phyloP scores from a whole-genome alignment of 768 basidiomycete genomes.

The Suillus cothurnatus region DNA sequence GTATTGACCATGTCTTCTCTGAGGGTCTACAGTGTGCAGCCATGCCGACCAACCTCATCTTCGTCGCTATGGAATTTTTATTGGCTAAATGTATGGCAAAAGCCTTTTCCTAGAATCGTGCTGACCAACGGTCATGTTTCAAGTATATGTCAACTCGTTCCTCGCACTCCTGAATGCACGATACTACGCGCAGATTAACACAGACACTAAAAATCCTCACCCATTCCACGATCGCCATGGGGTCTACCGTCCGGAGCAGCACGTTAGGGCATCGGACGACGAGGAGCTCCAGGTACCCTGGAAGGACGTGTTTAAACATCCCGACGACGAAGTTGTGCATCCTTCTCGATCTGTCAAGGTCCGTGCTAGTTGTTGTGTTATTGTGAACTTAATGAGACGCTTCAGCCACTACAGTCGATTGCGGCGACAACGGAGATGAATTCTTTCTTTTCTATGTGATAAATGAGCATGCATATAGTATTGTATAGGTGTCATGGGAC shows the following conservation, averaged over 20 bases:
- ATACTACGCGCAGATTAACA: background rate
- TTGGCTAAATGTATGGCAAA: background rate
- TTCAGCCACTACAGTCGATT: background rate
- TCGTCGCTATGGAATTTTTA: background rate
- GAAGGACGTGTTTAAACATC: background rate
- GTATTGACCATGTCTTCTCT: background rate
- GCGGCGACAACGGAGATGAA: background rate
- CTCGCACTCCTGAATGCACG: slow-evolving; percentile 2
- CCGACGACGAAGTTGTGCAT: background rate
- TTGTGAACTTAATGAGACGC: background rate
- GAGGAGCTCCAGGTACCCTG: background rate
- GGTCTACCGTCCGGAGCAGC: background rate
- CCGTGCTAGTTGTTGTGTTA: background rate
- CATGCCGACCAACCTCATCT: slow-evolving; percentile 5
- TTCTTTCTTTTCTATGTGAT: background rate
- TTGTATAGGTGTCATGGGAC: background rate
- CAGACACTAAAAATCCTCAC: background rate
- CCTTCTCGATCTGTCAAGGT: background rate
- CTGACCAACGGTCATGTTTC: background rate
- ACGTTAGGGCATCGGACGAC: background rate
- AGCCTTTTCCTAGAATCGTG: background rate
- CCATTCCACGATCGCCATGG: background rate
- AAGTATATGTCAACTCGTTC: slow-evolving; percentile 4
- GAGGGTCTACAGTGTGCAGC: slow-evolving; percentile 1
- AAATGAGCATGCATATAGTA: no score